Conservation (phyloP, 371 early-diverging fungal species). For the Mortierella sp. region DNA sequence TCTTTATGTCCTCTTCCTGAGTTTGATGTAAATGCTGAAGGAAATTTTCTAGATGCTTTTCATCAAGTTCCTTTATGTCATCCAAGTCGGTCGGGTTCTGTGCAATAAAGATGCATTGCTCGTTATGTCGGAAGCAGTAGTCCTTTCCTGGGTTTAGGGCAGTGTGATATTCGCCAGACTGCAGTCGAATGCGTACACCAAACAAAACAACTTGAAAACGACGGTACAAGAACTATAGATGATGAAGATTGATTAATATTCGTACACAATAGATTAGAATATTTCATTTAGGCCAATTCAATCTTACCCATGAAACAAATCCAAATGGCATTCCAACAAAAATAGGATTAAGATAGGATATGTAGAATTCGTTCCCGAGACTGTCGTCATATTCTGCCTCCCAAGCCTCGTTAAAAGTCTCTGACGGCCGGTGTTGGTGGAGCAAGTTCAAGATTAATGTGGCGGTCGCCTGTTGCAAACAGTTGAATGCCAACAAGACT, state of each 20-base stretch:
- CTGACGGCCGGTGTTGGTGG: slow-evolving; percentile 70
- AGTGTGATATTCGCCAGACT: slow-evolving; percentile 59
- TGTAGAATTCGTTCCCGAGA: slow-evolving; percentile 78
- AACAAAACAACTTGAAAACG: slow-evolving; percentile 82
- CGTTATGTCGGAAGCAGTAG: slow-evolving; percentile 69
- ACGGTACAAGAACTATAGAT: slow-evolving; percentile 62
- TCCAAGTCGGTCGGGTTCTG: slow-evolving; percentile 71
- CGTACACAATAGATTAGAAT: not conserved
- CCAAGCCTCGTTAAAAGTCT: slow-evolving; percentile 76
- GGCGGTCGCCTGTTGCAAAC: slow-evolving; percentile 76
- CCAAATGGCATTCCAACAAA: slow-evolving; percentile 72
- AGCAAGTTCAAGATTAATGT: slow-evolving; percentile 78
- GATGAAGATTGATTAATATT: not conserved
- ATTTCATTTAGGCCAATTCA: not conserved
- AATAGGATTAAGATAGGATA: slow-evolving; percentile 63
- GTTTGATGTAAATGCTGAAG: slow-evolving; percentile 41
- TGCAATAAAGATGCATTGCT: slow-evolving; percentile 76
- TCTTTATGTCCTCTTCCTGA: slow-evolving; percentile 26
- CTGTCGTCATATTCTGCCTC: slow-evolving; percentile 84
- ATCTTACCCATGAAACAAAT: slow-evolving; percentile 67
- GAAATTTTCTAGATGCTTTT: slow-evolving; percentile 37
- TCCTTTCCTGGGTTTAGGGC: slow-evolving; percentile 75
- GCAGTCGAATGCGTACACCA: slow-evolving; percentile 65
- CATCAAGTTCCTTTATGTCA: slow-evolving; percentile 58
- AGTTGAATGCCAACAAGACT: slow-evolving; percentile 75